Percentiles rank a stretch among this genome's conserved stretches.
Evolutionary conservation across 257 asterid species (phyloP).

Genomic region (Parsonsia alboflavescens): DNA sequence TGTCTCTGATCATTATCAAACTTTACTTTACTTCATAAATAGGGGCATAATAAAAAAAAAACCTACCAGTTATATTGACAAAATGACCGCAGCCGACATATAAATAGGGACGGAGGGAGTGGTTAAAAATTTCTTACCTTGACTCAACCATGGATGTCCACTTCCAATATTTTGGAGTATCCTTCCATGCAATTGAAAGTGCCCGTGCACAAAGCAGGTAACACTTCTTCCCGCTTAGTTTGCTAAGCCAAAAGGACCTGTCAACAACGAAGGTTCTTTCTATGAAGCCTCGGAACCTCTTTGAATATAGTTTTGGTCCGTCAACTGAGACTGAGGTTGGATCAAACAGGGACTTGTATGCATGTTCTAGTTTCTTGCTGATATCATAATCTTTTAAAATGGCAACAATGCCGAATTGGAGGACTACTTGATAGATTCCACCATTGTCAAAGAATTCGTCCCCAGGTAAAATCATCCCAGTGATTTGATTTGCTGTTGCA

Average conservation of each 20-base stretch:
- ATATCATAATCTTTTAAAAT: constrained; percentile 87
- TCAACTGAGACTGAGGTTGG: constrained; percentile 84
- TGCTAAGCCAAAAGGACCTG: constrained; percentile 31
- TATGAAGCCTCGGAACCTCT: no score
- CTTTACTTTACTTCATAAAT: no score
- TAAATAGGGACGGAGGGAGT: neutral
- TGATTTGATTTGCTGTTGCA: constrained; percentile 64
- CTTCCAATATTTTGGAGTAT: constrained; percentile 26
- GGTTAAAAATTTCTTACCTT: constrained; percentile 22
- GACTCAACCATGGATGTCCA: constrained; percentile 38
- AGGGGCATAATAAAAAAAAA: no score
- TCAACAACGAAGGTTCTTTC: neutral
- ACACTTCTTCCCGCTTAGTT: constrained; percentile 34
- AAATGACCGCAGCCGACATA: no score
- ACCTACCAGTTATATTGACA: no score
- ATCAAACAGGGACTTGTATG: constrained; percentile 87
- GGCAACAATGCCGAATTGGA: constrained; percentile 84
- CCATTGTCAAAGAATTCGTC: constrained; percentile 36
- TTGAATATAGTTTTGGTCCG: constrained; percentile 66
- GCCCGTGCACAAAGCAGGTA: constrained; percentile 34
- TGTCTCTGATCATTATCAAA: no score
- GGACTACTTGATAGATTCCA: constrained; percentile 65
- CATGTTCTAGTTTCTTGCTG: constrained; percentile 92
- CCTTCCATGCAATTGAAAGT: constrained; percentile 28
- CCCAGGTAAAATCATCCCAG: constrained; percentile 35